Base-by-base conservation (phyloP, 306 rosid species). In the Sindora glabra region DNA sequence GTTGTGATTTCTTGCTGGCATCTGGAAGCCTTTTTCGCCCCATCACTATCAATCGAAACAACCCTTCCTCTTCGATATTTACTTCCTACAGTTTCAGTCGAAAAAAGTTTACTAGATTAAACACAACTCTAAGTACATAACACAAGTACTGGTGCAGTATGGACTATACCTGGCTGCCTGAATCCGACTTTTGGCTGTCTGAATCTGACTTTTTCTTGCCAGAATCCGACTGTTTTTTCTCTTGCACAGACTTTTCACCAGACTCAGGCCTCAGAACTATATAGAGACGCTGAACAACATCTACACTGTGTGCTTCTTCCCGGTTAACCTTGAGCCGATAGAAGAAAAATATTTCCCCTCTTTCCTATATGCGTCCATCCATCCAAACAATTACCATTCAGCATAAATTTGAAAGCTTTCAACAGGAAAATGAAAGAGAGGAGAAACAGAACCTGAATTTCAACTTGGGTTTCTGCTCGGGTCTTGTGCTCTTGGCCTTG, bases 321-420 rank as follows among this genome's bases (percentile, higher is more conserved):
- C 55, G 76, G 42, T 49, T 56, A 22, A 81, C 81, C 55, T 79
- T 81, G 8, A 81, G 82, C 40, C 83, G 45, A 48, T 76, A 81
- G 64, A 85, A 85, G 82, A 85, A 85, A 68, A 52, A 85, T 60
- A 85, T 81, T 21, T 79, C 86, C 14, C 88, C 83, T 22, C 81
- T 74, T 74, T 79, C 86, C 86, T 79, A 55, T 70, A 55, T 39
- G n/a, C n/a, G n/a, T 8, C 1, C 10, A 33, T 6, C 38, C 7
- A 2, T 0, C 1, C 10, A 33, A 2, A 6, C 2, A 33, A 5
- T 33, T 33, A 6, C 10, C 9, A 10, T 3, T 33, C 0, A 8
- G 1, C 10, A 33, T 6, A 21, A 1, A 10, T 12, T 16, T 26
- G n/a, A 3, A 6, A 12, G 11, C 2, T 6, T 5, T 3, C 34